Conservation (phyloP, 2,329 filamentous ascomycete species). For the Pezicula carpinea region DNA sequence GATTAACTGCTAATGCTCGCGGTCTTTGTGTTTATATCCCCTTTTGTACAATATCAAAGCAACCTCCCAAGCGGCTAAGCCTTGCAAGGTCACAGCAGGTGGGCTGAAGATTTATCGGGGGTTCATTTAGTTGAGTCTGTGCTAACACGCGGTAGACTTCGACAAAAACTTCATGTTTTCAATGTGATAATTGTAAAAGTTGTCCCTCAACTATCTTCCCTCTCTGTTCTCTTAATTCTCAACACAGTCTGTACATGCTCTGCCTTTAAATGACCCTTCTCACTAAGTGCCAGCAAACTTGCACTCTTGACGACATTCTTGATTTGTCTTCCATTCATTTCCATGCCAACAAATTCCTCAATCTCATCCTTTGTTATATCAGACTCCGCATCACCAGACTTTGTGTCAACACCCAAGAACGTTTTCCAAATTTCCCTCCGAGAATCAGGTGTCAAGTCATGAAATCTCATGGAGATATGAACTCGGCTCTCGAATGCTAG, state of each 20-base stretch:
- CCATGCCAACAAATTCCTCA: constrained; percentile 10
- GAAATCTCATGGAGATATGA: constrained; percentile 15
- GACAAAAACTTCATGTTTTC: too few relatives aligned
- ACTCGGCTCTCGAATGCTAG: constrained; percentile 12
- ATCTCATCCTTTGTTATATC: constrained; percentile 9
- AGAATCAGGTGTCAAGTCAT: constrained; percentile 11
- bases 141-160: too few relatives aligned
- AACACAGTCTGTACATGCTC: constrained; percentile 24
- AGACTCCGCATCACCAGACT: constrained; percentile 11
- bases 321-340: constrained; percentile 30
- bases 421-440: constrained; percentile 18
- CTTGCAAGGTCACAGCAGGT: too few relatives aligned
- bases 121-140: too few relatives aligned
- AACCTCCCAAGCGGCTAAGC: too few relatives aligned
- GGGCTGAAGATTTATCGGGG: too few relatives aligned
- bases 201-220: too few relatives aligned
- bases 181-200: too few relatives aligned
- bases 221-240: constrained; percentile 16
- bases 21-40: too few relatives aligned
- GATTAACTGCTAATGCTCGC: too few relatives aligned
- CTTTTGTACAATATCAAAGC: too few relatives aligned
- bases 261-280: constrained; percentile 16
- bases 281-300: constrained; percentile 23
- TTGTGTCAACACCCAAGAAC: constrained; percentile 4
- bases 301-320: constrained; percentile 29